A percentile compares a stretch with the other conserved stretches of the same genome.
Conservation (phyloP, 202 grass and related monocot genomes). For the Saccharum hybrid region DNA sequence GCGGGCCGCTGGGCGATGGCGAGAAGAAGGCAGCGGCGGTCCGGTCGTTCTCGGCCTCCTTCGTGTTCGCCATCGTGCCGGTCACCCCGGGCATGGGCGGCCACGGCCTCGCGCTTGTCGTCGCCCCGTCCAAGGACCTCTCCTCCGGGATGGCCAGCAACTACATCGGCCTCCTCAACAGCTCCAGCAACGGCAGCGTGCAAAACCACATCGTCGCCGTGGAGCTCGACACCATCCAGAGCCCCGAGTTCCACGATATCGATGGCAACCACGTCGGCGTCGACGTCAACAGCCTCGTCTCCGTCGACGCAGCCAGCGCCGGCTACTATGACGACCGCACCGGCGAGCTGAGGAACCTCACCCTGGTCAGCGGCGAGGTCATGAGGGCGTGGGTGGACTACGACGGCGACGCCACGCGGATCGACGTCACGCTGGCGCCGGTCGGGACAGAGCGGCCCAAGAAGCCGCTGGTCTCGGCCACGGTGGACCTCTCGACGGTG, state of each 20-base stretch:
- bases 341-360: slow-evolving; percentile 25
- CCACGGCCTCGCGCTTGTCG: slow-evolving; percentile 53
- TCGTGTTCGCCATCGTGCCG: slow-evolving; percentile 61
- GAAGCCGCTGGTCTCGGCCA: no score
- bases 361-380: slow-evolving; percentile 14
- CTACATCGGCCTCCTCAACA: slow-evolving; percentile 56
- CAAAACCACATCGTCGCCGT: slow-evolving; percentile 56
- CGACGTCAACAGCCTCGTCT: slow-evolving; percentile 24
- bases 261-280: background rate
- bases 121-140: slow-evolving; percentile 46
- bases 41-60: slow-evolving; percentile 58
- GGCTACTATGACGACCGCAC: slow-evolving; percentile 44
- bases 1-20: background rate
- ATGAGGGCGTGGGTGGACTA: no score
- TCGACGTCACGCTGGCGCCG: no score
- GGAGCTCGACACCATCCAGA: slow-evolving; percentile 61
- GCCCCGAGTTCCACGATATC: slow-evolving; percentile 44
- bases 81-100: slow-evolving; percentile 39
- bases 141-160: slow-evolving; percentile 32
- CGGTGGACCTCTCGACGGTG: no score
- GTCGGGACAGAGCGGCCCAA: no score
- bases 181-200: slow-evolving; percentile 30
- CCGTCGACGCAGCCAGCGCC: slow-evolving; percentile 17
- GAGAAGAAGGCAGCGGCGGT: background rate
- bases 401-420: no score